Percentiles rank a stretch among this genome's conserved stretches.
These are phyloP conservation scores for Cryptococcus depauperatus DNA, from an alignment of 1,284 basidiomycete genomes.

Conservation along the genomic window DNA sequence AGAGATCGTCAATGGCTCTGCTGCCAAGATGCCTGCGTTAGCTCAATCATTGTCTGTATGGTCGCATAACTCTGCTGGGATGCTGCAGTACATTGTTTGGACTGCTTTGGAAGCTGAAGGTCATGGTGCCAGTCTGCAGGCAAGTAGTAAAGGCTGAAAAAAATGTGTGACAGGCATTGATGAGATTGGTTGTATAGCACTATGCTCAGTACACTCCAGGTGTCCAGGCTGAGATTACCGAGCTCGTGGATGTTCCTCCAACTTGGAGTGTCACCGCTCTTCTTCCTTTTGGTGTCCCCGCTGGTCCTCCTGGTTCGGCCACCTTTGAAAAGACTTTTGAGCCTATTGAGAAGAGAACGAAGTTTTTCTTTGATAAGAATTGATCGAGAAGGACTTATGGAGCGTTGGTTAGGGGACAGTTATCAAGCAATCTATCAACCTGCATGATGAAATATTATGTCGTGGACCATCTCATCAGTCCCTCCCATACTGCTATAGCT, in stretches of 20 bases:
- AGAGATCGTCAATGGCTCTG: conserved; percentile 43
- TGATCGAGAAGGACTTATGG: background rate
- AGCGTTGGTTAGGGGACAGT: background rate
- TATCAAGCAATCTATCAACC: too few relatives aligned
- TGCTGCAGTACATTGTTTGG: conserved; percentile 47
- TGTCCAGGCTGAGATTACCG: conserved; percentile 29
- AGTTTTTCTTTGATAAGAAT: conserved; percentile 27
- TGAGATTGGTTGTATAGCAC: conserved; percentile 27
- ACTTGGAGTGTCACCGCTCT: conserved; percentile 35
- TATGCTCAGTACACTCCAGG: conserved; percentile 27
- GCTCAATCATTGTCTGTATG: conserved; percentile 28
- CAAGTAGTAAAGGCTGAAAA: conserved; percentile 9
- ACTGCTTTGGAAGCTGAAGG: conserved; percentile 46
- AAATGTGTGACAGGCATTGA: background rate
- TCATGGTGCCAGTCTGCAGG: conserved; percentile 47
- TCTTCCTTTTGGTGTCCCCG: conserved; percentile 47
- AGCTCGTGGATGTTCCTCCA: conserved; percentile 38
- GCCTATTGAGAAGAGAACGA: conserved; percentile 43
- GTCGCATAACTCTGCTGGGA: conserved; percentile 32
- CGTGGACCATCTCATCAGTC: conserved; percentile 36
- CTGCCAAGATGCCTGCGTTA: conserved; percentile 40
- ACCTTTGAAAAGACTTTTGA: conserved; percentile 39
- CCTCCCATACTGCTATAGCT: conserved; percentile 44
- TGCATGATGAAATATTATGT: background rate
- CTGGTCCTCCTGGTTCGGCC: conserved; percentile 30